Conservation (phyloP, 495 filamentous ascomycete species). For the Penicillium waksmanii region DNA sequence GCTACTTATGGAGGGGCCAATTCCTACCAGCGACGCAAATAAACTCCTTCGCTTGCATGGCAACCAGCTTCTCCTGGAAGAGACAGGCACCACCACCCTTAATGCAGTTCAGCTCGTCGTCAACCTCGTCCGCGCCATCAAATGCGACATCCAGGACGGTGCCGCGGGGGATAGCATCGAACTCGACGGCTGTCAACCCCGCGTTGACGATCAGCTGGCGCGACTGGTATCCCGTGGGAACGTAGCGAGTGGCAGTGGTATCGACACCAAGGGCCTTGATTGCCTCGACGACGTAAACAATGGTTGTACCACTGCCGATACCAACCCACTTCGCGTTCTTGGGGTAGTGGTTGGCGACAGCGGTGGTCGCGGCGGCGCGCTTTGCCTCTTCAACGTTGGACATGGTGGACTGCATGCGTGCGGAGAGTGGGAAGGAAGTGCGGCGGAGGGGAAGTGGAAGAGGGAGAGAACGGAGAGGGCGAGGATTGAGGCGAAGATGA, state of each 20-base stretch:
- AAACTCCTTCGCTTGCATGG: conserved; percentile 81
- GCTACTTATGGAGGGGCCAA: background rate
- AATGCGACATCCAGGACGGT: conserved; percentile 79
- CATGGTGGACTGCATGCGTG: conserved; percentile 42
- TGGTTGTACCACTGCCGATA: conserved; percentile 92
- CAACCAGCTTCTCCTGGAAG: conserved; percentile 98
- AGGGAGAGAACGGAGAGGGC: conserved; percentile 11
- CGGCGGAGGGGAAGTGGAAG: conserved; percentile 19
- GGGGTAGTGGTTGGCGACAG: conserved; percentile 83
- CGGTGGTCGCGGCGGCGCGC: conserved; percentile 77
- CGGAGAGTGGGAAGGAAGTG: conserved; percentile 7
- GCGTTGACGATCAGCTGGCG: conserved; percentile 78
- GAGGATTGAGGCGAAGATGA: conserved; percentile 2
- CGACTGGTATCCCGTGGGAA: conserved; percentile 91
- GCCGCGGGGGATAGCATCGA: conserved; percentile 68
- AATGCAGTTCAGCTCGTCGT: conserved; percentile 92
- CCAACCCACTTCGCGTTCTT: conserved; percentile 74
- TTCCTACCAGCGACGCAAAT: conserved; percentile 83
- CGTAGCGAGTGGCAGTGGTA: conserved; percentile 70
- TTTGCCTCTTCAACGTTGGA: conserved; percentile 76
- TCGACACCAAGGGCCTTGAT: conserved; percentile 72
- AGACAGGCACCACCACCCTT: conserved; percentile 96
- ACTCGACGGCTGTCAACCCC: conserved; percentile 74
- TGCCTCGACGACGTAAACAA: conserved; percentile 93
- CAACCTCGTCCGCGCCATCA: conserved; percentile 96